Evolutionary conservation across 768 basidiomycete genomes (phyloP), one percentile per base, ranked within the genome.

Genomic region (Chlorophyllum brunneum): DNA sequence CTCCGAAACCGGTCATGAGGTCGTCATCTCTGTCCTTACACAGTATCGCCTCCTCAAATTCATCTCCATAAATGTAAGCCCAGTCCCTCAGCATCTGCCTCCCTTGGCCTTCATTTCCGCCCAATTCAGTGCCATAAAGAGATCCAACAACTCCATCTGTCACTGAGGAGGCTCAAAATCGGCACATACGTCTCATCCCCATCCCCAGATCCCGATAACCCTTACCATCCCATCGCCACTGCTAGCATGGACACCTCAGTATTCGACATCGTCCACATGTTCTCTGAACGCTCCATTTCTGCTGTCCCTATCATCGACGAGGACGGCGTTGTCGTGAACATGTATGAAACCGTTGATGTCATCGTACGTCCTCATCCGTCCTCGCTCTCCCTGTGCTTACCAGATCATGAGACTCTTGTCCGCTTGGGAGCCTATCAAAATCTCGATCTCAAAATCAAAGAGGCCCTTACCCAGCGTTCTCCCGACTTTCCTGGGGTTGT

Each of bases 261-360:
- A 2, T 98, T 97, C 61, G 94, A 98, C 62, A 93, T 98, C 54
- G 97, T 98, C 2, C 97, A 99, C 64, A 93, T 95, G 88, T 98
- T 98, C 67, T 95, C 92, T 0, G 90, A 94, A 67, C 81, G 88
- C 37, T 87, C 94, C 23, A 97, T 99, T 59, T 94, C 92, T 7
- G 95, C 95, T 4, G 95, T 99, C 4, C 97, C 97, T 6, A 98
- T 99, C 64, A 79, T 98, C 26, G 92, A 99, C 61, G 82, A 88
- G 53, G 80, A 92, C 6, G 95, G 95, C 7, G 80, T 94, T 48
- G 97, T 99, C 36, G 79, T 98, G 58, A 95, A 99, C 65, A 70
- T 99, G 42, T 99, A 98, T 65, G 97, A 99, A 70, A 98, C 97
- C 4, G 97, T 99, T 20, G 97, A 99, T 74, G 95, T 99, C 44